Evolutionary conservation across 2,329 filamentous ascomycete species (phyloP).

Genomic region (Aspergillus floridensis): DNA sequence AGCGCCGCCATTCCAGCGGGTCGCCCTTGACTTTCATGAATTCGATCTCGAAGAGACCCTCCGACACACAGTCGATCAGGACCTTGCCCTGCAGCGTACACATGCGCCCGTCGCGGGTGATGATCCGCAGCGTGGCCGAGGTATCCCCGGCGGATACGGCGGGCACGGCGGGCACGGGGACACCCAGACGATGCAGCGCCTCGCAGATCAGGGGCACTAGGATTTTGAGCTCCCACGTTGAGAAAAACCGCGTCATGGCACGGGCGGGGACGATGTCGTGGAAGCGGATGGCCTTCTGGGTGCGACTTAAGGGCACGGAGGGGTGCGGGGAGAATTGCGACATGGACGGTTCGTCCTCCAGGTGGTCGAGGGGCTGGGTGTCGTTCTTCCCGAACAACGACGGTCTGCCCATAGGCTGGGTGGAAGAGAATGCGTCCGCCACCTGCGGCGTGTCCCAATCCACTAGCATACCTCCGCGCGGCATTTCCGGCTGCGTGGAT

Average conservation of each 20-base stretch:
- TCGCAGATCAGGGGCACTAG: constrained; percentile 77
- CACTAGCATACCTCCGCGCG: constrained; percentile 70
- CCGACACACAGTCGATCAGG: constrained; percentile 45
- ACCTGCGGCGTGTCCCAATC: constrained; percentile 82
- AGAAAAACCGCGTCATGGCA: constrained; percentile 89
- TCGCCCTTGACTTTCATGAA: constrained; percentile 96
- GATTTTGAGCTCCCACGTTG: constrained; percentile 69
- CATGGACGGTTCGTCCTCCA: constrained; percentile 81
- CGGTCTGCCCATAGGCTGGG: constrained; percentile 46
- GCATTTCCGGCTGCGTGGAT: constrained; percentile 81
- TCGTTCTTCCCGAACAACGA: constrained; percentile 36
- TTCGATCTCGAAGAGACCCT: constrained; percentile 74
- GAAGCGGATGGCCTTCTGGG: constrained; percentile 85
- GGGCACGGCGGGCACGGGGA: constrained; percentile 61
- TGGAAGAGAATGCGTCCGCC: constrained; percentile 41
- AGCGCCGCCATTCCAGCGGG: constrained; percentile 90
- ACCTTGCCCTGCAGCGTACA: constrained; percentile 46
- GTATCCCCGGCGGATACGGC: constrained; percentile 49
- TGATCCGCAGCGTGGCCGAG: constrained; percentile 67
- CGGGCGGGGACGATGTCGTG: constrained; percentile 86
- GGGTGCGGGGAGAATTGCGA: constrained; percentile 80
- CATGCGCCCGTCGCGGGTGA: constrained; percentile 59
- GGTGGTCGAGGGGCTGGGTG: constrained; percentile 56
- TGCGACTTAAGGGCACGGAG: constrained; percentile 76
- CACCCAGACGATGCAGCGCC: constrained; percentile 79